Evolutionary conservation across 2,329 filamentous ascomycete genomes (phyloP).

Genomic region (Penicillium sp.): DNA sequence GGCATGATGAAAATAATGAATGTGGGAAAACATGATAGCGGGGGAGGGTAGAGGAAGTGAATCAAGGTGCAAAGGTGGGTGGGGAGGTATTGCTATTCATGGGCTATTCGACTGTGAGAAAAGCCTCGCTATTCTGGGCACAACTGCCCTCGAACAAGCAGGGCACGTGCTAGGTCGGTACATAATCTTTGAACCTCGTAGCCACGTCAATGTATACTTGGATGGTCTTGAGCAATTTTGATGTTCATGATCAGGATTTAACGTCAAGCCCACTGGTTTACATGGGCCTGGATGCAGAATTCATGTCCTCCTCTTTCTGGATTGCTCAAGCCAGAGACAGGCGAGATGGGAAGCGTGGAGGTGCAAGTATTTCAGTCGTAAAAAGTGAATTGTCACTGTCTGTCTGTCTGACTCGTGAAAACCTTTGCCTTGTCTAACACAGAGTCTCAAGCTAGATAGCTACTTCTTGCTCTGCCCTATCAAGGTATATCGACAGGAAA

Average conservation of each 20-base stretch:
- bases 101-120: conserved; percentile 1
- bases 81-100: conserved; percentile 26
- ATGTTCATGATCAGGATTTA: conserved; percentile 13
- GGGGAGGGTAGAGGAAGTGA: not conserved
- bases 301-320: conserved; percentile 7
- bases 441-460: conserved; percentile 66
- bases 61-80: conserved; percentile 4
- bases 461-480: conserved; percentile 62
- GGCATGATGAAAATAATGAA: not conserved
- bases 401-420: conserved; percentile 35
- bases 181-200: not conserved
- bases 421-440: conserved; percentile 66
- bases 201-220: conserved; percentile 1
- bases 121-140: not conserved
- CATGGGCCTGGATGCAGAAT: conserved; percentile 18
- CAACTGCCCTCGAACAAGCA: not conserved
- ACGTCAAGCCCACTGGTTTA: conserved; percentile 20
- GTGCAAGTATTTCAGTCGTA: conserved; percentile 37
- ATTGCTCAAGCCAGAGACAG: conserved; percentile 16
- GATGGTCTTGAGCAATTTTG: not conserved
- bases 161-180: not conserved
- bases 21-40: not conserved
- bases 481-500: conserved; percentile 68
- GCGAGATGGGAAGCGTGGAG: conserved; percentile 26
- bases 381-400: conserved; percentile 41